Evolutionary conservation across 2,329 filamentous ascomycete genomes (phyloP), one percentile per base, ranked within the genome.

Genomic region (Beauveria brongniartii): DNA sequence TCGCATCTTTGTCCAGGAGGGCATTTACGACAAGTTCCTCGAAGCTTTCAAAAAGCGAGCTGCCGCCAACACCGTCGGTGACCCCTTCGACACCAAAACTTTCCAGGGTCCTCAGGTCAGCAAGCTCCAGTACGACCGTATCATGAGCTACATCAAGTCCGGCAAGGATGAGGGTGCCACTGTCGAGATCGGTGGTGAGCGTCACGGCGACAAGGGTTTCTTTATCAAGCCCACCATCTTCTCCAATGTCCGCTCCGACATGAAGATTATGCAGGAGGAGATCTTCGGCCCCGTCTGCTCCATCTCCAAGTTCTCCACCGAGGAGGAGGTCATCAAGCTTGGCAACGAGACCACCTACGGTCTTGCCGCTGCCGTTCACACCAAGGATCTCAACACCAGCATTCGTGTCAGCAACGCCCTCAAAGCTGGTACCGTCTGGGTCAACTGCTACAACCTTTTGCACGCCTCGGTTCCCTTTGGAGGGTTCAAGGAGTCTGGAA

Each of bases 221-320:
- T 93, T 92, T 81, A 92, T 93, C 75, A 78, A 92, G 80, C 90
- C 90, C 41, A 93, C 90, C 70, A 90, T 93, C 78, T 93, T 94
- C 81, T 85, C 82, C 75, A 85, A 90, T 71, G 90, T 92, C 66
- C 83, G 78, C 59, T 78, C 85, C 66, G 83, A 92, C 74, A 92
- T 92, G 89, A 91, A 89, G 82, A 92, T 94, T 71, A 85, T 90
- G 76, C 83, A 90, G 75, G 89, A 93, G 77, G 90, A 94, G 78
- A 92, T 94, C 75, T 94, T 94, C 73, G 90, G 90, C 64, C 90
- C 90, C 62, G 90, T 94, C 64, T 88, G 85, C 78, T 82, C 87
- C 68, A 86, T 93, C 68, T 82, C 87, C 78, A 92, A 92, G 79
- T 93, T 94, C 82, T 87, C 86, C 78, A 84, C 80, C 70, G 86